Evolutionary conservation across 2,329 filamentous ascomycete species (phyloP).

Genomic region (Purpureocillium takamizusanense): DNA sequence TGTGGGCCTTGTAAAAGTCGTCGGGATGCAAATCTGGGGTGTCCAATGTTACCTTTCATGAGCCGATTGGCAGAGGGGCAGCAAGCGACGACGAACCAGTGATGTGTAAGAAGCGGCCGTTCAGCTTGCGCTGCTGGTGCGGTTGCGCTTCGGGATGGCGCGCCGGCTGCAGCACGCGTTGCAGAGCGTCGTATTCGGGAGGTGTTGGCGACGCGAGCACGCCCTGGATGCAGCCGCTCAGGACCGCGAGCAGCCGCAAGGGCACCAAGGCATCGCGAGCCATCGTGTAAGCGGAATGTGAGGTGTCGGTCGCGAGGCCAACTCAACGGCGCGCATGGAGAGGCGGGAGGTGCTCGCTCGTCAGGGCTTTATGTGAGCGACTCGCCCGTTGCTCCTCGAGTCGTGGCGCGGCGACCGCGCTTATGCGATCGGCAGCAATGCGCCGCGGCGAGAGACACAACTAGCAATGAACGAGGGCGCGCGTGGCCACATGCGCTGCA

Average conservation of each 20-base stretch:
- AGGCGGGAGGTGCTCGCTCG: too few species aligned
- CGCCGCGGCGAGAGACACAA: too few species aligned
- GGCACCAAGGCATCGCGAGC: background rate
- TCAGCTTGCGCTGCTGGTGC: conserved; percentile 36
- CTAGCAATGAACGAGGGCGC: background rate
- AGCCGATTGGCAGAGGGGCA: background rate
- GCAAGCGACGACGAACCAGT: conserved; percentile 52
- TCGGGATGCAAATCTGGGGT: conserved; percentile 81
- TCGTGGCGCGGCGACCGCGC: too few species aligned
- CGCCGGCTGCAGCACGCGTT: conserved; percentile 2
- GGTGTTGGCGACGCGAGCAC: background rate
- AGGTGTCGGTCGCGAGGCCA: too few species aligned
- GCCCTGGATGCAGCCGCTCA: background rate
- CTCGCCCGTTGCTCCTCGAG: too few species aligned
- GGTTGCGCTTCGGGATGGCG: conserved; percentile 1
- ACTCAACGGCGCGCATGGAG: too few species aligned
- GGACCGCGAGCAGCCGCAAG: conserved; percentile 3
- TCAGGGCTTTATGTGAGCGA: too few species aligned
- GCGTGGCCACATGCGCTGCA: background rate
- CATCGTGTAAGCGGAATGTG: too few species aligned
- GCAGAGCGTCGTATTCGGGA: background rate
- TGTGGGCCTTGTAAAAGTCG: conserved; percentile 71
- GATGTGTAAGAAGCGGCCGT: conserved; percentile 77
- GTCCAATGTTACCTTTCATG: background rate
- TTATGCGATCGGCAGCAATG: too few species aligned